These are phyloP conservation scores for Exophiala oligosperma DNA, from an alignment of 2,329 filamentous ascomycete genomes.

Conservation along the genomic window DNA sequence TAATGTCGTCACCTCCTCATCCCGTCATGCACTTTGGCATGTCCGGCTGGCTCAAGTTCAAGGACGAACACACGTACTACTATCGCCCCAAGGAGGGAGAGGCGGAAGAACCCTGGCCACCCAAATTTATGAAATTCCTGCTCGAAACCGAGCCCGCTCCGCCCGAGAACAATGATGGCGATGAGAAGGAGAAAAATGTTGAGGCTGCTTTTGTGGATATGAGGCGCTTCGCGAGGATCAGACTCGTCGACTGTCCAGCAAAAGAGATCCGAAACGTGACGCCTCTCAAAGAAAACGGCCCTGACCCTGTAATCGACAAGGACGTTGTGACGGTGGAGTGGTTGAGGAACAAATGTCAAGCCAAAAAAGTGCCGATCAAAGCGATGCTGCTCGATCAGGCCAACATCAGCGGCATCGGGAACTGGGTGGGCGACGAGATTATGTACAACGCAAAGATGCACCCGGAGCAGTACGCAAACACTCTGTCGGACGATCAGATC, in stretches of 20 bases:
- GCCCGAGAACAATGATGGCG: constrained; percentile 40
- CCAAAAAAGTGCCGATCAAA: constrained; percentile 84
- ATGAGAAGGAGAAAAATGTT: constrained; percentile 58
- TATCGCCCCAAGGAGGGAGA: constrained; percentile 65
- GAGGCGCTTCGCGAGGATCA: constrained; percentile 74
- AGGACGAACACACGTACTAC: constrained; percentile 73
- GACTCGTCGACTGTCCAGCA: constrained; percentile 78
- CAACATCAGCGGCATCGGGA: constrained; percentile 88
- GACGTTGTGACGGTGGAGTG: constrained; percentile 75
- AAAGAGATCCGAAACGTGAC: constrained; percentile 72
- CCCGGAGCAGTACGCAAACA: constrained; percentile 89
- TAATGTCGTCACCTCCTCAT: constrained; percentile 76
- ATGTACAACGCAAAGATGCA: constrained; percentile 87
- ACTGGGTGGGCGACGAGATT: constrained; percentile 96
- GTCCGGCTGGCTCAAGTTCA: constrained; percentile 85
- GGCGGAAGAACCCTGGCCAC: constrained; percentile 72
- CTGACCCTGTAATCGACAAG: constrained; percentile 84
- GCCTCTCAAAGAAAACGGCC: constrained; percentile 87
- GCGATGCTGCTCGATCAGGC: constrained; percentile 84
- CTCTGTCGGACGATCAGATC: constrained; percentile 71
- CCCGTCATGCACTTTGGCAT: constrained; percentile 84
- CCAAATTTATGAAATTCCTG: constrained; percentile 84
- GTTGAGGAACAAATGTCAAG: constrained; percentile 67
- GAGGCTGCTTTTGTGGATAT: constrained; percentile 80
- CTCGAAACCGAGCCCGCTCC: constrained; percentile 58